Conservation (phyloP, 345 rosid genomes). For the Carallia brachiata region DNA sequence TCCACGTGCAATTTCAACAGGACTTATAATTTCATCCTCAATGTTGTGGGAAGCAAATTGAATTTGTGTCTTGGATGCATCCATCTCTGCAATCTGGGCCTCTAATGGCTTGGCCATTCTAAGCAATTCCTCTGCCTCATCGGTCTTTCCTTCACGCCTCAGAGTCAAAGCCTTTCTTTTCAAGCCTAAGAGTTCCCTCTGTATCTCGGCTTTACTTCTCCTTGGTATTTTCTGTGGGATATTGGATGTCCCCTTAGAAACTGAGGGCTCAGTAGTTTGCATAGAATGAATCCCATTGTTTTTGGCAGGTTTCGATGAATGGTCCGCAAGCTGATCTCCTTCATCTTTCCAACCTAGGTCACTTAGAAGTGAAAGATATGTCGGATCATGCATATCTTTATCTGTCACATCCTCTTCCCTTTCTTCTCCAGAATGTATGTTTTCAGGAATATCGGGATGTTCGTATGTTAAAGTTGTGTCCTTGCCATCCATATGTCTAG, state of each 20-base stretch:
- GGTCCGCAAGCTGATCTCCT: constrained; percentile 27
- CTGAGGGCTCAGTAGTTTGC: constrained; percentile 17
- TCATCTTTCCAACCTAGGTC: constrained; percentile 72
- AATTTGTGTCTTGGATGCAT: constrained; percentile 41
- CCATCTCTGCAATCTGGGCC: constrained; percentile 56
- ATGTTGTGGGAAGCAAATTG: constrained; percentile 21
- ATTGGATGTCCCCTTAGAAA: constrained; percentile 23
- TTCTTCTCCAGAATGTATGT: constrained; percentile 31
- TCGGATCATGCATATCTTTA: constrained; percentile 64
- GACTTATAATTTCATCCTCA: constrained; percentile 16
- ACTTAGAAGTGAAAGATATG: constrained; percentile 51
- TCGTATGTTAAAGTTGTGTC: constrained; percentile 23
- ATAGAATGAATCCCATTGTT: constrained; percentile 27
- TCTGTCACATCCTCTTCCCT: constrained; percentile 63
- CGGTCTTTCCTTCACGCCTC: constrained; percentile 71
- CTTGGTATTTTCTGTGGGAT: constrained; percentile 27
- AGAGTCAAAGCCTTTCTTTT: constrained; percentile 78
- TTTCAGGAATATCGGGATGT: constrained; percentile 25
- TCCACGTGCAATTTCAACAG: constrained; percentile 24
- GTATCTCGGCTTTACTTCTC: constrained; percentile 72
- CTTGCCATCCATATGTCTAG: constrained; percentile 16
- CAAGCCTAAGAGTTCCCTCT: constrained; percentile 76
- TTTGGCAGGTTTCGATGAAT: constrained; percentile 22
- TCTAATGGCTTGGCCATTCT: constrained; percentile 58
- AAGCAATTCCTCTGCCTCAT: constrained; percentile 73